Percentiles rank a stretch among this genome's conserved stretches.
Evolutionary conservation across 768 basidiomycete genomes (phyloP).

Genomic region (Kwoniella bestiolae): DNA sequence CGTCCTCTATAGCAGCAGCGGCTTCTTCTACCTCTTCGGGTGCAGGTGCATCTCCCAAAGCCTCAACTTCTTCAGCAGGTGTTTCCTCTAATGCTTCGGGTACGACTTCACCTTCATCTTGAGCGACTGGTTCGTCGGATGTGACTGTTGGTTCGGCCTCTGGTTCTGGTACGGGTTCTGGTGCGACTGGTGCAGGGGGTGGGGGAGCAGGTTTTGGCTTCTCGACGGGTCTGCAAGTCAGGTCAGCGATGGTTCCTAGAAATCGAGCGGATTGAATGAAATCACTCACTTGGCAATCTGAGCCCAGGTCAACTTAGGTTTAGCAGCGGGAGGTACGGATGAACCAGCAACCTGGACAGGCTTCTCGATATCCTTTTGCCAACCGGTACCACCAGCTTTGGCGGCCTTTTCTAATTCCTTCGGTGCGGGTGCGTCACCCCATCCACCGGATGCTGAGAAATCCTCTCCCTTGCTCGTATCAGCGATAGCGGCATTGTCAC

Average conservation of each 20-base stretch:
- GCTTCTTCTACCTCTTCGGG: conserved; percentile 37
- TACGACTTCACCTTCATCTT: conserved; percentile 32
- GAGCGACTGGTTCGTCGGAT: conserved; percentile 38
- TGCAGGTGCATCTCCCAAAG: conserved; percentile 41
- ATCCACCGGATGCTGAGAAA: conserved; percentile 52
- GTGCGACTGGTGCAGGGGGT: conserved; percentile 29
- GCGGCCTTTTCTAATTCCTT: conserved; percentile 54
- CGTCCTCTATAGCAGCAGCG: conserved; percentile 28
- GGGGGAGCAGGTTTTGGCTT: conserved; percentile 55
- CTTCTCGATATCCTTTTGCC: conserved; percentile 41
- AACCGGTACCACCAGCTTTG: conserved; percentile 44
- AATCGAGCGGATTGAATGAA: background rate
- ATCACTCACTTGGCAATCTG: conserved; percentile 58
- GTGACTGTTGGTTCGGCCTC: conserved; percentile 36
- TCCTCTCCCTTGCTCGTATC: conserved; percentile 47
- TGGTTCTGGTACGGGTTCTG: conserved; percentile 23
- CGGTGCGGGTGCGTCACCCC: conserved; percentile 54
- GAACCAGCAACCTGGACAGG: conserved; percentile 41
- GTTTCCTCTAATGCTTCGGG: conserved; percentile 24
- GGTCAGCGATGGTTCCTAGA: background rate
- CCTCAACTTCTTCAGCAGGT: conserved; percentile 31
- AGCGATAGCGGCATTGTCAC: conserved; percentile 25
- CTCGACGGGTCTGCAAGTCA: conserved; percentile 40
- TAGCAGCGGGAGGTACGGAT: conserved; percentile 39
- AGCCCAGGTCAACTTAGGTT: conserved; percentile 58